Evolutionary conservation across 352 stramenopile genomes (phyloP).

Genomic region (Phytophthora pistaciae): DNA sequence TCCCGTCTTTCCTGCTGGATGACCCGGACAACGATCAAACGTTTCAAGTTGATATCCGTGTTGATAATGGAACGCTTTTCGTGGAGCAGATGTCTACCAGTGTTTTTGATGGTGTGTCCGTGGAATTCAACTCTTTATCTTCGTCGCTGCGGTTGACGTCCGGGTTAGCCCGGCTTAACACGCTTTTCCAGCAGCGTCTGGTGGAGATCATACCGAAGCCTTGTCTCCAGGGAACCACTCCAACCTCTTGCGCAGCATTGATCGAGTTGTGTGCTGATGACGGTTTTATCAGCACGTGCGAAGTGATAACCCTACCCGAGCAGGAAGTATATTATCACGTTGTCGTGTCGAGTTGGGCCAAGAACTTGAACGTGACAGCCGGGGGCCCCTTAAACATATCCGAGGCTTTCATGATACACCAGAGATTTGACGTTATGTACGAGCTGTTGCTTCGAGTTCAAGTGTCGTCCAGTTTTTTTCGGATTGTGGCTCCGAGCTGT

Average conservation of each 20-base stretch:
- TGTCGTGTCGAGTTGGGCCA: slow-evolving; percentile 11
- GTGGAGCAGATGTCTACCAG: slow-evolving; percentile 18
- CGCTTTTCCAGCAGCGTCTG: slow-evolving; percentile 32
- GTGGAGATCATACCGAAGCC: slow-evolving; percentile 31
- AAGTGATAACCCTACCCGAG: slow-evolving; percentile 30
- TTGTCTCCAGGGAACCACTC: not conserved
- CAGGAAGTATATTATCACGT: slow-evolving; percentile 26
- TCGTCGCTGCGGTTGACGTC: slow-evolving; percentile 30
- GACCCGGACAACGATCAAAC: slow-evolving; percentile 48
- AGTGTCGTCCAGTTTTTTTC: slow-evolving; percentile 20
- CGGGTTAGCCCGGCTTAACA: slow-evolving; percentile 39
- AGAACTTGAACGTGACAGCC: slow-evolving; percentile 9
- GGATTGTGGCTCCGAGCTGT: slow-evolving; percentile 18
- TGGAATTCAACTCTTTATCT: slow-evolving; percentile 10
- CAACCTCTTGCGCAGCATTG: slow-evolving; percentile 10
- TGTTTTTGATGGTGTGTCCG: slow-evolving; percentile 42
- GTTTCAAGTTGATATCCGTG: slow-evolving; percentile 41
- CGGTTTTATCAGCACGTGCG: slow-evolving; percentile 22
- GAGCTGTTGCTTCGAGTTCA: slow-evolving; percentile 32
- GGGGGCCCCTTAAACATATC: slow-evolving; percentile 28
- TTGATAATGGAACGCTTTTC: slow-evolving; percentile 35
- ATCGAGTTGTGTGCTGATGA: slow-evolving; percentile 46
- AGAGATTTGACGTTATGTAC: slow-evolving; percentile 18
- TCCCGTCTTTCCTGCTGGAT: slow-evolving; percentile 41
- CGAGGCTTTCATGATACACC: slow-evolving; percentile 21